Base-by-base conservation (phyloP, 345 rosid species). In the Diplotaxis tenuifolia region DNA sequence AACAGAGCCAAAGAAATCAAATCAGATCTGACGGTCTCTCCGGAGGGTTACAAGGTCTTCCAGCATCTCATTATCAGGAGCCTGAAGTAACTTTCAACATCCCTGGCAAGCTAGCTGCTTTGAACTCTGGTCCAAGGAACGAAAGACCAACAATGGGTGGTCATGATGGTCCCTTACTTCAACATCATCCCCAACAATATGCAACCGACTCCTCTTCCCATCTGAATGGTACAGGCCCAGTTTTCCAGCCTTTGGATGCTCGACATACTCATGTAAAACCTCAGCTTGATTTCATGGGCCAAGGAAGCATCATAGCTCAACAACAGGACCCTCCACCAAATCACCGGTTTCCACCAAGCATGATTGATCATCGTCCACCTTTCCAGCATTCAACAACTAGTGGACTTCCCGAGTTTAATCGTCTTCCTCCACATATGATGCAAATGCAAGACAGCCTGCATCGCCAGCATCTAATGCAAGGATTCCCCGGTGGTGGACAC, bases 381-480 rank as follows among this genome's bases (percentile, higher is more conserved):
- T 84, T 88, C 74, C 89, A 83, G 71, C 92, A 85, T 42, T 77
- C 82, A 19, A 80, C 70, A 19, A 79, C 62, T 70, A 32, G 75
- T 63, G 87, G 87, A 66, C 62, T 69, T 50, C 20, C 84, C 58
- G 88, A 89, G 60, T 89, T 88, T 79, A 90, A 91, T 74, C 83
- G 84, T 68, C 80, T 86, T 22, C 54, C 83, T 16, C 89, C 85
- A 72, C 89, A 86, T 55, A 53, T 85, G 82, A 84, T 94, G 90
- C 94, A 81, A 5, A 69, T 84, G 75, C 82, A 72, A 28, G 88
- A 86, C 59, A 83, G 78, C 78, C 78, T 88, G 66, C 88, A 89
- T 65, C 86, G 83, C 3, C 75, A 86, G 8, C 93, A 84, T 74
- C 77, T 79, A 38, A 71, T 77, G 61, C 90, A 73, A 40, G 93